phyloP scores from a whole-genome alignment of 1,139 yeast genomes.

The Yamadazyma jaroonii region DNA sequence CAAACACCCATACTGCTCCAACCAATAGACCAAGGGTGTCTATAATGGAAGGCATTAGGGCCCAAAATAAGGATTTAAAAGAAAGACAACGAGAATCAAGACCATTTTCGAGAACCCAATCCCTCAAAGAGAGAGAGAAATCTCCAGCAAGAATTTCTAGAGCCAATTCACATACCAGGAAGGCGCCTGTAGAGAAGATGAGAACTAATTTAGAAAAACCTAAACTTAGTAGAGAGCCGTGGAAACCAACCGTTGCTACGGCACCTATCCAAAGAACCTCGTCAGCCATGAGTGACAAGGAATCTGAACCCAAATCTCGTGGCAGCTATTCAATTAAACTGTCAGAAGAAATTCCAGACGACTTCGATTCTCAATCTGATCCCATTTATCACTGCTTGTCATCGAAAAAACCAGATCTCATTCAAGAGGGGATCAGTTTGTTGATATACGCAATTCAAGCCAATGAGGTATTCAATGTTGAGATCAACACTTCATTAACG shows the following conservation, averaged over 20 bases:
- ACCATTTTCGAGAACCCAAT: neutral
- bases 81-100: conserved; percentile 18
- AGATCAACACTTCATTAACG: conserved; percentile 20
- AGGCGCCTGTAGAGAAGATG: neutral
- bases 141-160: conserved; percentile 2
- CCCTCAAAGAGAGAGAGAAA: conserved; percentile 1
- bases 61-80: conserved; percentile 31
- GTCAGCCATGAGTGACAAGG: neutral
- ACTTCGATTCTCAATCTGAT: conserved; percentile 27
- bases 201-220: neutral
- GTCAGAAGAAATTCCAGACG: neutral
- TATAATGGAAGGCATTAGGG: conserved; percentile 32
- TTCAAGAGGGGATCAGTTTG: conserved; percentile 34
- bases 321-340: neutral
- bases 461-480: conserved; percentile 31
- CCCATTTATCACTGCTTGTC: conserved; percentile 37
- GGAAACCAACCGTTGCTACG: neutral
- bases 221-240: neutral
- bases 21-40: conserved; percentile 24
- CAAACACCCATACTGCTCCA: neutral
- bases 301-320: neutral
- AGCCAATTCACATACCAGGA: conserved; percentile 1
- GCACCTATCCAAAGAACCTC: neutral
- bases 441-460: conserved; percentile 39
- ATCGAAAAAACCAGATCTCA: conserved; percentile 20